These are phyloP conservation scores for Macrophomina phaseolina DNA, from an alignment of 2,329 filamentous ascomycete genomes.

Conservation along the genomic window DNA sequence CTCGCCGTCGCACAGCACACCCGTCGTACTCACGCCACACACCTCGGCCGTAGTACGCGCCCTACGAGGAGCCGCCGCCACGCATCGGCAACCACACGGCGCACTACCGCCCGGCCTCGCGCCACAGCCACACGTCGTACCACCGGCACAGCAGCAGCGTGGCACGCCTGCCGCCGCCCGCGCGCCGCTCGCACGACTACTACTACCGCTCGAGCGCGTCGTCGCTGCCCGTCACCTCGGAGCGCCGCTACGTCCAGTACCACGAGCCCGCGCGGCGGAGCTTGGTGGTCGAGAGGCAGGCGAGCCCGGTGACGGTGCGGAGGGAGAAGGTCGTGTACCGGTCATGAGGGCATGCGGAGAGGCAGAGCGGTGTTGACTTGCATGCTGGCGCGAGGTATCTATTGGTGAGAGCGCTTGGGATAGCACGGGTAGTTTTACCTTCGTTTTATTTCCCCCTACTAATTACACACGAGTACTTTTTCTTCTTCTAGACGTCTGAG, in stretches of 20 bases:
- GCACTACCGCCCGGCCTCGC: not conserved
- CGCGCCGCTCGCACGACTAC: not conserved
- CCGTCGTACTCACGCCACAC: not conserved
- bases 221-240: not conserved
- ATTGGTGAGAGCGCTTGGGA: not conserved
- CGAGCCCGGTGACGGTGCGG: not conserved
- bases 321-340: slow-evolving; percentile 9
- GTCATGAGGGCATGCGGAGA: not conserved
- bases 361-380: too few relatives aligned
- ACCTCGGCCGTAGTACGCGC: not conserved
- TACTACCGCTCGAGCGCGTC: slow-evolving; percentile 7
- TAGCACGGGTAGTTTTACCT: not conserved
- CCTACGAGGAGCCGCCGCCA: slow-evolving; percentile 6
- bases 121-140: not conserved
- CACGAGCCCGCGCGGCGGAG: not conserved
- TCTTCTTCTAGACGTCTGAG: too few relatives aligned
- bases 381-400: too few relatives aligned
- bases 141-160: slow-evolving; percentile 1
- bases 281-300: not conserved
- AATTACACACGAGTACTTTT: too few relatives aligned
- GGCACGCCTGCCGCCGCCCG: slow-evolving; percentile 2
- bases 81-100: slow-evolving; percentile 1
- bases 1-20: not conserved
- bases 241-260: not conserved
- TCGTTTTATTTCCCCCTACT: not conserved